A percentile compares a stretch with the other conserved stretches of the same genome.
phyloP scores from a whole-genome alignment of 2,329 filamentous ascomycete genomes.

The Geoglossum cookeanum region DNA sequence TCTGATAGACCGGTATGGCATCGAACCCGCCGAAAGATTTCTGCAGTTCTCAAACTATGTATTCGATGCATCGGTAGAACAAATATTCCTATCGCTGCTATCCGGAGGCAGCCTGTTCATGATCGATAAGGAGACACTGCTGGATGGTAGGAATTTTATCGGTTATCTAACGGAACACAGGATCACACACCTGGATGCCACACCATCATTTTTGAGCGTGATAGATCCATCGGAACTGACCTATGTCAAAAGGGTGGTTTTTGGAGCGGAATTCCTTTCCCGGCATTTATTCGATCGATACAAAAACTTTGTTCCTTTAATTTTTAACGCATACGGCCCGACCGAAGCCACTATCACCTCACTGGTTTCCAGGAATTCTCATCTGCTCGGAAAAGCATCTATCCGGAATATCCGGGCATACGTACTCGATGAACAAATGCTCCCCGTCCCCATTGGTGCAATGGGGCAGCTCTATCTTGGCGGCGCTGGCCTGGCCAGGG shows the following conservation, averaged over 20 bases:
- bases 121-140: too few relatives aligned
- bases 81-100: constrained; percentile 8
- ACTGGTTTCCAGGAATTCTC: too few relatives aligned
- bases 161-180: too few relatives aligned
- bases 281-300: constrained; percentile 10
- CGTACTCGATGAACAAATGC: too few relatives aligned
- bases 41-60: constrained; percentile 10
- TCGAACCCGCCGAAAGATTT: constrained; percentile 5
- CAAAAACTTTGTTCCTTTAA: too few relatives aligned
- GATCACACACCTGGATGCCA: too few relatives aligned
- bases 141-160: too few relatives aligned
- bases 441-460: constrained; percentile 5
- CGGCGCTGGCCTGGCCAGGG: constrained; percentile 12
- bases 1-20: background rate
- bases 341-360: constrained; percentile 11
- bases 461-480: background rate
- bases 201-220: too few relatives aligned
- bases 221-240: too few relatives aligned
- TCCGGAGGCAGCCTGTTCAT: constrained; percentile 11
- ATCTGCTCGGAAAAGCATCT: too few relatives aligned
- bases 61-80: constrained; percentile 11
- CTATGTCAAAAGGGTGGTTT: constrained; percentile 11
- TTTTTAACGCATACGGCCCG: constrained; percentile 14
- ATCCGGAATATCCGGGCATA: too few relatives aligned
- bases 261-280: constrained; percentile 11